Evolutionary conservation across 2,329 filamentous ascomycete genomes (phyloP).

Genomic region (Coniochaeta sp.): DNA sequence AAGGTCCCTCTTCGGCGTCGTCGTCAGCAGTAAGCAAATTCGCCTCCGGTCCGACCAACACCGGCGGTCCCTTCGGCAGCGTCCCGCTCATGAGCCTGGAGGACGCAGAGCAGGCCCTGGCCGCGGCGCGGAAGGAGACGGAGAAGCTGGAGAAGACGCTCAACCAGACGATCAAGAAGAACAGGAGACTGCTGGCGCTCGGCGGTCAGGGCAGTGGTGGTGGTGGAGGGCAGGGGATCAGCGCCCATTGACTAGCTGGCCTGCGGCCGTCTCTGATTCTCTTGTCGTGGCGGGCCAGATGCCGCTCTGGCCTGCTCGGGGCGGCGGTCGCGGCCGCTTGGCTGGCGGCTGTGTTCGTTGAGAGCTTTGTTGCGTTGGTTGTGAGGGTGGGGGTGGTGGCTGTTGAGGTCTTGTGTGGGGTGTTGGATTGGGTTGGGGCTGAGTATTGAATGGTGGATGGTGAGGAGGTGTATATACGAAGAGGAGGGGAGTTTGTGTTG

Average conservation of each 20-base stretch:
- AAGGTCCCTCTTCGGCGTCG: neutral
- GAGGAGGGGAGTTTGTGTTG: neutral
- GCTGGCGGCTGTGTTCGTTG: conserved; percentile 15
- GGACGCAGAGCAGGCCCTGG: conserved; percentile 52
- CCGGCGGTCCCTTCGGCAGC: conserved; percentile 27
- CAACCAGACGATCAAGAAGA: conserved; percentile 52
- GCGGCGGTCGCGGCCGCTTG: conserved; percentile 15
- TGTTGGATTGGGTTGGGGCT: conserved; percentile 18
- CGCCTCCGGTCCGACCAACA: neutral
- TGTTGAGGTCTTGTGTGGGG: conserved; percentile 14
- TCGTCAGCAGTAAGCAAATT: neutral
- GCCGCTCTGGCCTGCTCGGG: conserved; percentile 7
- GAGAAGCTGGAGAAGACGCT: conserved; percentile 56
- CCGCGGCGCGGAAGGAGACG: conserved; percentile 47
- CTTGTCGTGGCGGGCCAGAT: neutral
- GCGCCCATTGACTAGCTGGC: conserved; percentile 17
- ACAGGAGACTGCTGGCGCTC: conserved; percentile 38
- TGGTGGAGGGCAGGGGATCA: conserved; percentile 3
- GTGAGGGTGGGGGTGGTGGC: conserved; percentile 11
- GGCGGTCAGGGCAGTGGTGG: neutral
- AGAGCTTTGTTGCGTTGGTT: conserved; percentile 13
- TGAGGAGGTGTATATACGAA: neutral
- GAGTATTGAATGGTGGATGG: conserved; percentile 12
- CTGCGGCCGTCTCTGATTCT: conserved; percentile 1
- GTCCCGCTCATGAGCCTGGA: conserved; percentile 53